A percentile compares a stretch with the other conserved stretches of the same genome.
phyloP scores from a whole-genome alignment of 306 rosid species.

The Cotoneaster glaucophyllus region DNA sequence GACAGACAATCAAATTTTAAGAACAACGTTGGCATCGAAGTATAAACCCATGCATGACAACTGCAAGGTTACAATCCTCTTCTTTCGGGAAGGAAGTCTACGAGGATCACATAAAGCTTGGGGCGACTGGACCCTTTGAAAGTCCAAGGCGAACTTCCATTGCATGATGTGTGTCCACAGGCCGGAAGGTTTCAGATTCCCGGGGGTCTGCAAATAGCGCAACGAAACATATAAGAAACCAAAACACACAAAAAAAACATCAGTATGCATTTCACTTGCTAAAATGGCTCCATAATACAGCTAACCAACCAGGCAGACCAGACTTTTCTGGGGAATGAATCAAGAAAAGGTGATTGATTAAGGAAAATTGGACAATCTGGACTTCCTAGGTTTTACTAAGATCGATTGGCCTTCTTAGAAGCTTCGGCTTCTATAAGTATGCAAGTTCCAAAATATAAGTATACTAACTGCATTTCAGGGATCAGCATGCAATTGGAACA shows the following conservation, averaged over 20 bases:
- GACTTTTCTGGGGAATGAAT: not conserved
- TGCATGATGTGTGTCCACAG: conserved; percentile 81
- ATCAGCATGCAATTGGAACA: not conserved
- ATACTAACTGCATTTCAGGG: not conserved
- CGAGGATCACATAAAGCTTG: conserved; percentile 47
- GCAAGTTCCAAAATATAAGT: not conserved
- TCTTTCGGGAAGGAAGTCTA: not conserved
- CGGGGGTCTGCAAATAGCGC: conserved; percentile 59
- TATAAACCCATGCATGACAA: not conserved
- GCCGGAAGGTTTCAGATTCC: conserved; percentile 72
- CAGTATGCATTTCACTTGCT: not conserved
- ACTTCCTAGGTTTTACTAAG: not conserved
- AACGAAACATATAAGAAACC: not conserved
- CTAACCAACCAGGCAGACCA: too few species aligned
- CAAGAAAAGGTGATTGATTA: not conserved
- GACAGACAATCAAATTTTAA: not conserved
- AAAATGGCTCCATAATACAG: not conserved
- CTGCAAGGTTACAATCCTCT: not conserved
- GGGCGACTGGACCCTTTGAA: conserved; percentile 82
- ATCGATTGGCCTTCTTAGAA: not conserved
- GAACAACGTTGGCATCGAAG: not conserved
- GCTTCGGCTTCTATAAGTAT: not conserved
- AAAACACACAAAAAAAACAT: not conserved
- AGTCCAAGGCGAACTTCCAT: conserved; percentile 90
- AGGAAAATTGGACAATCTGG: not conserved